These are phyloP conservation scores for Aureobasidium sp. DNA, from an alignment of 2,329 filamentous ascomycete genomes.

Conservation along the genomic window DNA sequence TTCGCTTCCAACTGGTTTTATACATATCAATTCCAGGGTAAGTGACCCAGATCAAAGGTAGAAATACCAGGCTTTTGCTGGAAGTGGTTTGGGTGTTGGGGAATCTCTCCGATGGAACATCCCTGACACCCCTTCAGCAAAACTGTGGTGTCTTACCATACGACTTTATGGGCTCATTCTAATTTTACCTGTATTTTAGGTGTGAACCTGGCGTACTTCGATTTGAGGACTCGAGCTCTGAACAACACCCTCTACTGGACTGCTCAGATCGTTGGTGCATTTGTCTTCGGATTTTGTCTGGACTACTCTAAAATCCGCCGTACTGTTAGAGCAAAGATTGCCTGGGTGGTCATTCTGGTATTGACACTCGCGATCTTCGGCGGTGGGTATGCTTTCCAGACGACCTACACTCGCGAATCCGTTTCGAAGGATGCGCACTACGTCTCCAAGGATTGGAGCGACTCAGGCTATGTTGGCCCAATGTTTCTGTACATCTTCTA, in stretches of 20 bases:
- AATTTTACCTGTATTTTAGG: constrained; percentile 18
- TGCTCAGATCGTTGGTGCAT: constrained; percentile 70
- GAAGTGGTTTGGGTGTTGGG: too few species aligned
- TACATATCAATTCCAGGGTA: constrained; percentile 57
- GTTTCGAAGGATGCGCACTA: constrained; percentile 22
- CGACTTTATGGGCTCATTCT: too few species aligned
- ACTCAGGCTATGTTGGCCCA: constrained; percentile 62
- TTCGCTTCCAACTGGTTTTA: constrained; percentile 75
- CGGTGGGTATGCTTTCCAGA: constrained; percentile 72
- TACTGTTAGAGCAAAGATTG: constrained; percentile 58
- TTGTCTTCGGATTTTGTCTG: constrained; percentile 63
- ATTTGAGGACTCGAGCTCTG: constrained; percentile 65
- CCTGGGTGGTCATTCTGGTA: constrained; percentile 54
- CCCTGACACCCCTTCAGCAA: too few species aligned
- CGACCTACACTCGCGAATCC: constrained; percentile 44
- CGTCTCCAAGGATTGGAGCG: constrained; percentile 57
- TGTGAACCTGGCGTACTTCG: constrained; percentile 64
- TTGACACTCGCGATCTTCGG: constrained; percentile 77
- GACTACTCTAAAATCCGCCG: constrained; percentile 55
- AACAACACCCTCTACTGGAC: constrained; percentile 75
- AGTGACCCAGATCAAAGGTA: too few species aligned
- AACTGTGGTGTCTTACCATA: too few species aligned
- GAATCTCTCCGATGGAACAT: too few species aligned
- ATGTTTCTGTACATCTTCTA: constrained; percentile 91
- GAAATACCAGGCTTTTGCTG: too few species aligned